These are phyloP conservation scores for Bruguiera hainesii DNA, from an alignment of 441 rosid species.

Conservation along the genomic window DNA sequence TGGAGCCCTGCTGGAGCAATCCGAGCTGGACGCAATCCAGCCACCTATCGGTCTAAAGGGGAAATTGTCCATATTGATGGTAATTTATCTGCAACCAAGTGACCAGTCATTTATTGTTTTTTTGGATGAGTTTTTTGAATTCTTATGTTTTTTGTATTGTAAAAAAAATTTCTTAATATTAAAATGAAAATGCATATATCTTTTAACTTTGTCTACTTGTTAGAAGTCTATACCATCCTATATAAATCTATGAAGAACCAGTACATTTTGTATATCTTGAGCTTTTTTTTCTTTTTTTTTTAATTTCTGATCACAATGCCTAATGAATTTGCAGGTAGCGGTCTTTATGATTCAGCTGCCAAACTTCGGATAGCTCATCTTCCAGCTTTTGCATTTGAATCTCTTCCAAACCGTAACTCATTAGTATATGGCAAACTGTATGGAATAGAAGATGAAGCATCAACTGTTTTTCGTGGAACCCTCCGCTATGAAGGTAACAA, in stretches of 20 bases:
- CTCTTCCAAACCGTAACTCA: constrained; percentile 86
- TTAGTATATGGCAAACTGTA: constrained; percentile 69
- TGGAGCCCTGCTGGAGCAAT: constrained; percentile 99
- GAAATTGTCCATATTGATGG: constrained; percentile 65
- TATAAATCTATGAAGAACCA: not conserved
- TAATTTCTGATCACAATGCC: constrained; percentile 6
- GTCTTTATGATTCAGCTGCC: constrained; percentile 69
- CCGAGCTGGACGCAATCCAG: constrained; percentile 72
- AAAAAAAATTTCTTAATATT: too few species aligned
- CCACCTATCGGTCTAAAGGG: constrained; percentile 54
- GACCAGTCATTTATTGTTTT: not conserved
- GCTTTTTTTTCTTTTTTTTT: not conserved
- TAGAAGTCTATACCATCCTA: too few species aligned
- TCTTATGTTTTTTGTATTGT: too few species aligned
- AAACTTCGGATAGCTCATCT: constrained; percentile 64
- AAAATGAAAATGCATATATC: too few species aligned
- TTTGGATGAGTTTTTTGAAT: not conserved
- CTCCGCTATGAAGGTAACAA: constrained; percentile 84
- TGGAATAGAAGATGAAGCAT: constrained; percentile 76
- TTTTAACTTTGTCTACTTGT: too few species aligned
- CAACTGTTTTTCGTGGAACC: constrained; percentile 86
- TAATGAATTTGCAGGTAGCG: constrained; percentile 48
- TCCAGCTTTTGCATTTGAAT: constrained; percentile 95
- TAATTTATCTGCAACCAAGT: constrained; percentile 25
- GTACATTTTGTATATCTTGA: not conserved